Evolutionary conservation across 139 green algal species (phyloP), one percentile per base, ranked within the genome.

Genomic region (Chlorella sp.): DNA sequence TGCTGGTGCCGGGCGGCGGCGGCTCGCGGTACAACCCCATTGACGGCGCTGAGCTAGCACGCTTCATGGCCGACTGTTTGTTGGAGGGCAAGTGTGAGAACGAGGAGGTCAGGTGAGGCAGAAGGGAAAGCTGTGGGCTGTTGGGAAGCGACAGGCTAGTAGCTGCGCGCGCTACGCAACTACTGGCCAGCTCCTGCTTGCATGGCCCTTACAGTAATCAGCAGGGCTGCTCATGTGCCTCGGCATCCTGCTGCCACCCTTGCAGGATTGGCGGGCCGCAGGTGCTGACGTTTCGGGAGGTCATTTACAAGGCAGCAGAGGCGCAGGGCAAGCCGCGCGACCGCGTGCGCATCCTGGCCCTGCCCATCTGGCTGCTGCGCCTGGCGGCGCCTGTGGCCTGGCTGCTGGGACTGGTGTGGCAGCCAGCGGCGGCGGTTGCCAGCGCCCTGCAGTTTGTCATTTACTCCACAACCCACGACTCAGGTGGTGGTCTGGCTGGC

Each of bases 41-140:
- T 13, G 41, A 79, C 18, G 72, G 72, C 44, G 72, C 72, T 25
- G 72, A 79, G 41, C 39, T 79, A 41, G 72, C 72, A 4, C 15
- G 26, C 28, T 79, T 41, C 23, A 39, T 79, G n/a, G 44, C 72
- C 39, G 44, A 39, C 72, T 62, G 44, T 28, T 9, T 79, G 41
- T 28, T 79, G 41, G 41, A 64, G 15, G 38, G 38, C n/a, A 79
- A 34, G 11, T 57, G 72, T 16, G 28, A 26, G 3, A 62, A 79
- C 18, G 23, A 63, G 28, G 72, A 57, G 39, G 41, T 36, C 28
- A 41, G 36, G 36, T 75, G 69, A 47, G 38, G 16, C 15, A 25
- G 25, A 51, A 47, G 38, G 16, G 28, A 25, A 39, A 51, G 32
- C 0, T 0, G 32, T 55, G 32, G 36, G 36, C 16, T 2, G 68